Evolutionary conservation across 441 rosid species (phyloP), one percentile per base, ranked within the genome.

Genomic region (Pelargonium australe): DNA sequence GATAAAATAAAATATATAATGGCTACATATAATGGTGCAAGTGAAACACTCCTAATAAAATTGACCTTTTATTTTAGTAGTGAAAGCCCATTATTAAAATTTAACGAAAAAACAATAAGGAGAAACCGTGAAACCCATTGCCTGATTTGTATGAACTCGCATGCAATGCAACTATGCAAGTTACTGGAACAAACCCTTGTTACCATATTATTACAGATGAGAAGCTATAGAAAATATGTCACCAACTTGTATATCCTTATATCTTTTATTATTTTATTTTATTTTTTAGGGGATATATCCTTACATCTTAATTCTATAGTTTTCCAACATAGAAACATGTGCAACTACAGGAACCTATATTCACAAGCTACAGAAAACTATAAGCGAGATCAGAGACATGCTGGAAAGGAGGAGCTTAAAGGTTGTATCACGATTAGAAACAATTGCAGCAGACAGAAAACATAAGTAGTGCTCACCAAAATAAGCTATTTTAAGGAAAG

Each of bases 331-430:
- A 51, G 17, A 51, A 51, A n/a, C 58, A 6, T 6, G 7, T 3
- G 58, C 19, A 3, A 51, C 17, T 57, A 25, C 20, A 12, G 25
- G 19, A 51, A 67, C 25, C 23, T 49, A 1, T 1, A 8, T 20
- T 53, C 43, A 14, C 28, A 55, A 16, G 70, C 11, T 55, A 9
- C 5, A 20, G n/a, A 51, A 51, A 67, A 51, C 31, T 23, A 37
- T 2, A 45, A n/a, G 69, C 28, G 44, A 25, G 62, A 73, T 7
- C 19, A 44, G 23, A 47, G 6, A 43, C 11, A 69, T 72, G 23
- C 37, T 67, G 17, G 45, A 25, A 57, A 43, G 45, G n/a, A 57
- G 60, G n/a, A 51, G 62, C 23, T 31, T 63, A 47, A 37, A 70
- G 12, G 14, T 75, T 23, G 25, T 65, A 13, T 41, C 17, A 9